Evolutionary conservation across 2,329 filamentous ascomycete genomes (phyloP), one percentile per base, ranked within the genome.

Genomic region (Nemania sp.): DNA sequence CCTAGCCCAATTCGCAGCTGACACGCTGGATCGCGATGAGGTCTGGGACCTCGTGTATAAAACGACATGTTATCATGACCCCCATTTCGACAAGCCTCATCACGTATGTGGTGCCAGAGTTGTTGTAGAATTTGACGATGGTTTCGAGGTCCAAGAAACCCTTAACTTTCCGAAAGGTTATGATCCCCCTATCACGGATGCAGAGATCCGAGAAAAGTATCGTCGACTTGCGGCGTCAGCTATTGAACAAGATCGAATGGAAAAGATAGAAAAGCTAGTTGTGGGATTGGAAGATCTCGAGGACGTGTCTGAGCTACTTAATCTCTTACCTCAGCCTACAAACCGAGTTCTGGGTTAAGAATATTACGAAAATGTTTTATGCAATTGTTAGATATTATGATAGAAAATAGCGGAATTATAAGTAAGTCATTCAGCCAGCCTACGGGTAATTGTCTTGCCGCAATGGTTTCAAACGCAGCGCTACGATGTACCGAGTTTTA

Each of bases 131-230:
- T 57, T 57, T 8, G 45, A 54, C 5, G 54, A 57, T 17, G 50
- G 50, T 23, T 44, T 31, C 20, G 36, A 24, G 4, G 28, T 57
- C 14, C 50, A 57, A 36, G 54, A 58, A 26, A 54, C 46, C 5
- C 51, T 67, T 3, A 49, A 61, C 7, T 61, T 55, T 19, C 64
- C 73, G 0, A 68, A 60, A 47, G 71, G 72, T 6, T 60, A 71
- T 6, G 47, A 66, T 23, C 70, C 69, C 1, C 61, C 64, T 2
- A 51, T 75, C 14, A 62, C 64, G 3, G 73, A 75, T 53, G 65
- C 70, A 9, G 71, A 74, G 42, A 70, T 75, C 17, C 50, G 70
- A 7, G 52, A 61, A 5, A 75, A 74, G 53, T 75, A 67, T 34
- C 48, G 48, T 11, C 43, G 30, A n/a, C 14, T 62, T 5, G 50